Percentiles rank a stretch among this genome's conserved stretches.
Conservation (phyloP, 768 basidiomycete genomes). For the Suillus clintonianus region DNA sequence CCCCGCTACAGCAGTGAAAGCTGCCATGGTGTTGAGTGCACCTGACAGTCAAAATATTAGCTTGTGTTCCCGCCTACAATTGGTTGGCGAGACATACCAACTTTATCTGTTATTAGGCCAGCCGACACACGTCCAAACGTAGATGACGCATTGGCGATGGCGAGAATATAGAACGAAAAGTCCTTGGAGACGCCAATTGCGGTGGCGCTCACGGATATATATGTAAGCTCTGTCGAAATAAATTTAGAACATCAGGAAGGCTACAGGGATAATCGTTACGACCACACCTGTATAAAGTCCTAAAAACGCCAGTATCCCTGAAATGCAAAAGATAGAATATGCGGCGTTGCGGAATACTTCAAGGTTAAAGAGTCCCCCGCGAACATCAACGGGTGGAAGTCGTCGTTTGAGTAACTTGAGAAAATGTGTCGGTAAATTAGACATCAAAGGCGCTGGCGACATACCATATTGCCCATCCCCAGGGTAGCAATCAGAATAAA, state of each 20-base stretch:
- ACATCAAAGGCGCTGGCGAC: constrained; percentile 19
- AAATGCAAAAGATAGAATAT: constrained; percentile 53
- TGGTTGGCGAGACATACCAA: constrained; percentile 38
- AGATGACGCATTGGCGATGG: constrained; percentile 69
- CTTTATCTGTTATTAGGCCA: constrained; percentile 54
- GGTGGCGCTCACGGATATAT: constrained; percentile 60
- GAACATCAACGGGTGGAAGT: constrained; percentile 52
- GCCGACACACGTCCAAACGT: constrained; percentile 58
- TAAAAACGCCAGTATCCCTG: constrained; percentile 59
- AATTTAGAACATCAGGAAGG: constrained; percentile 9
- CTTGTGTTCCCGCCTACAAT: background rate
- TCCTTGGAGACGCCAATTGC: constrained; percentile 47
- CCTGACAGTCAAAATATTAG: constrained; percentile 44
- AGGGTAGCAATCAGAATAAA: constrained; percentile 59
- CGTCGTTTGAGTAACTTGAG: constrained; percentile 41
- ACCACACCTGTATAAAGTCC: constrained; percentile 66
- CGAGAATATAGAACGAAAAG: constrained; percentile 64
- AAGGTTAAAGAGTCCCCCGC: constrained; percentile 61
- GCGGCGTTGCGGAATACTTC: constrained; percentile 45
- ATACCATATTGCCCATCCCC: constrained; percentile 54
- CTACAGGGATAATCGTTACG: background rate
- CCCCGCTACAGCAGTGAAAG: constrained; percentile 59
- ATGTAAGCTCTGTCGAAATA: constrained; percentile 54
- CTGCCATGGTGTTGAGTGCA: constrained; percentile 66
- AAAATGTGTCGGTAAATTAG: background rate